Evolutionary conservation across 2,329 filamentous ascomycete genomes (phyloP), one percentile per base, ranked within the genome.

Genomic region (Stylonectria norvegica): DNA sequence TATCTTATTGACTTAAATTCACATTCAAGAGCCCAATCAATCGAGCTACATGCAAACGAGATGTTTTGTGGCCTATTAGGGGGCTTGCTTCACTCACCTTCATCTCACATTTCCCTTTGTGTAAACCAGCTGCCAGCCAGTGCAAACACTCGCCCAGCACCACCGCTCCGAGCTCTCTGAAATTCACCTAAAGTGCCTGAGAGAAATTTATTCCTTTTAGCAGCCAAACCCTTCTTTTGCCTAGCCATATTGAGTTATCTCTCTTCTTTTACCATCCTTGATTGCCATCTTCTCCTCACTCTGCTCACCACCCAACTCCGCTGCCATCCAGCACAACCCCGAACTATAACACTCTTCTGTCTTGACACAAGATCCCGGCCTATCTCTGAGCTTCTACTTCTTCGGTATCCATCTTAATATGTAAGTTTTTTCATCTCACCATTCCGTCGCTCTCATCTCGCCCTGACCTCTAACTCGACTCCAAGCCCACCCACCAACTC

Each of bases 401-500:
- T 25, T 12, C 22, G 12, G 7, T 12, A 25, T 25, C 22, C 7
- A 12, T 25, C 12, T 12, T 25, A 25, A 12, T 25, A 25, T 7
- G 27, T 30, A 15, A 30, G 27, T 30, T 15, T 9, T 12, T 15
- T 30, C 14, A 15, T 15, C 8, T 30, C 6, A 10, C 14, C 27
- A 9, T 10, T 30, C 27, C 8, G 14, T 15, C 27, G 14, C 8
- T 12, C 22, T 7, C 22, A 25, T 7, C n/a, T n/a, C n/a, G n/a
- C n/a, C n/a, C n/a, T n/a, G n/a, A n/a, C n/a, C n/a, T n/a, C 22
- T 25, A 25, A 25, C 28, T 30, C 8, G 28, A 6, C 28, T 30
- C 17, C 17, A 12, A 36, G 31, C 18, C 33, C 31, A 27, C 20
- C 16, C 17, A n/a, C n/a, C 17, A 42, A 36, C 20, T 22, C 28